Base-by-base conservation (phyloP, 768 basidiomycete species). In the Podaxis rugospora region DNA sequence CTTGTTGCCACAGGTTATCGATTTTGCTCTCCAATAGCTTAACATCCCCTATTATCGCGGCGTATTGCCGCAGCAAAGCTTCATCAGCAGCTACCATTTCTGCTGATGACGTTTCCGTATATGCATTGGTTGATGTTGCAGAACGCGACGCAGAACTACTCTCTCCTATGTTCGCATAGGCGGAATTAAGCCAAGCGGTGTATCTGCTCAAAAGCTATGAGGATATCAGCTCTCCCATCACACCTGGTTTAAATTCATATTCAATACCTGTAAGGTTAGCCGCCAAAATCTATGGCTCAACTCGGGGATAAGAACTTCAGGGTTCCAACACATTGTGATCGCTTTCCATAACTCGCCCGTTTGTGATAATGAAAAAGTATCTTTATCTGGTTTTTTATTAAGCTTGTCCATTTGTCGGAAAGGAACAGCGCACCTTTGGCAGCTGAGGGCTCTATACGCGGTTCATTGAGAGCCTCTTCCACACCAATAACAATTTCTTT, bases 261-360 rank as follows among this genome's bases (percentile, higher is more conserved):
- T 46, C 66, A 27, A 52, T 18, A 93, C 94, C 84, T 99, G 96
- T 27, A 99, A 74, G 5, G 89, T 92, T 60, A 98, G 75, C 67
- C 83, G 85, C 97, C 96, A 98, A 71, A 98, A 98, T 53, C 90
- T 83, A 72, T 88, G 80, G 37, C 83, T 83, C 10, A 98, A 74
- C 61, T 94, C 89, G 1, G 89, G 88, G 44, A 98, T 86, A 71
- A 84, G 95, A 6, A 97, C 80, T 55, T 93, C 88, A 16, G 86
- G 83, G 60, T 87, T 89, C 96, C 96, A 98, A 69, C 94, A 93
- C 5, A 83, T 80, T 39, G 81, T 75, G 18, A 97, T 78, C 3
- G 92, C 91, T 46, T 78, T 74, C 85, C 89, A 93, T 1, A 88
- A 76, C 2, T 86, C 85, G 36, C 79, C 76, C 5, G 87, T 84